Base-by-base conservation (phyloP, 2,329 filamentous ascomycete species). In the Lasiodiplodia sp. region DNA sequence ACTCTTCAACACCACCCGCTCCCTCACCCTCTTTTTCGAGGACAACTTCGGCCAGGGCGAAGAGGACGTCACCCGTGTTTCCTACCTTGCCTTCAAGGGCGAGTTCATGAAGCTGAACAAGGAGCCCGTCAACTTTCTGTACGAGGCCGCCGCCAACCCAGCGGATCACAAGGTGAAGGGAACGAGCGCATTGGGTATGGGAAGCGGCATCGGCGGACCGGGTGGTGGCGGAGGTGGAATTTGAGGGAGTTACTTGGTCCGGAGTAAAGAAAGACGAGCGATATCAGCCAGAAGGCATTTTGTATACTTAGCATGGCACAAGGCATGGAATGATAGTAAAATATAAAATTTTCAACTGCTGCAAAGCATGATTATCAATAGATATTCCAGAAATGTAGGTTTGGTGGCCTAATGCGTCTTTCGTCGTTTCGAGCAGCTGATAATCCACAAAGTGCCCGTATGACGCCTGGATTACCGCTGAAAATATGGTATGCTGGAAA, bases 121-220 rank as follows among this genome's bases (percentile, higher is more conserved):
- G 67, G 93, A 95, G 77, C 94, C 96, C 0, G 84, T 91, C 7
- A 93, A 91, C 73, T 95, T 98, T 74, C 75, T 97, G 70, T 99
- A 98, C 80, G 96, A 99, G 86, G 92, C 94, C 21, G 95, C 95
- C 31, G 91, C 96, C 44, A 97, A 97, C 79, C 96, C 95, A 14
- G 88, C 83, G 57, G 96, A 99, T 82, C 96, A 99, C 82, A 88
- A 87, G 81, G 71, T 79, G 69, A 79, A 80, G 58, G 76, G 76
- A 25, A 82, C 83, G 0, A 77, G 76, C 57, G 75, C 74, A 44
- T 70, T 76, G 72, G 79, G 78, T 1, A 65, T 81, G 21, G 79
- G 78, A 10, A 78, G 78, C 70, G 72, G 72, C 5, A 64, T 69
- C 64, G 60, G 68, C 28, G 49, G 63, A 38, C 47, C 57, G 7